Conservation (phyloP, 257 asterid species). For the Datura wrightii region DNA sequence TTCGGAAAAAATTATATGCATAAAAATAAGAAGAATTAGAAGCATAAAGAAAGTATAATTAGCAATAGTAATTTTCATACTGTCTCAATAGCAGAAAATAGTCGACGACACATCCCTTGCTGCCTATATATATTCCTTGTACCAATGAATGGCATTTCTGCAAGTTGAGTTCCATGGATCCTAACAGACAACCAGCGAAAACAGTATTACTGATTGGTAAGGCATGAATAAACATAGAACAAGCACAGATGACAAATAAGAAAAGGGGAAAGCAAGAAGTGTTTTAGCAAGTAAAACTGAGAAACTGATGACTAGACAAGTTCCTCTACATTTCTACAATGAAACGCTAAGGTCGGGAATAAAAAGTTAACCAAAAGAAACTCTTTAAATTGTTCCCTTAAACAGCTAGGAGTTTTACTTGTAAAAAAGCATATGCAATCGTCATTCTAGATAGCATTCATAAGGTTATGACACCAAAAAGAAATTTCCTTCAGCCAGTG, state of each 20-base stretch:
- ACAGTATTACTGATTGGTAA: conserved; percentile 26
- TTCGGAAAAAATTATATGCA: neutral
- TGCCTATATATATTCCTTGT: conserved; percentile 40
- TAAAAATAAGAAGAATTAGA: neutral
- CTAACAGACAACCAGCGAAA: conserved; percentile 28
- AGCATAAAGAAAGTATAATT: neutral
- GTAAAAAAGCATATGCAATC: neutral
- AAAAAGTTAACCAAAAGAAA: neutral
- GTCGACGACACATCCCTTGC: conserved; percentile 45
- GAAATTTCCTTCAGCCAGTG: neutral
- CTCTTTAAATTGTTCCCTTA: neutral
- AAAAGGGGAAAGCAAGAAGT: conserved; percentile 1
- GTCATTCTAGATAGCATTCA: conserved; percentile 20
- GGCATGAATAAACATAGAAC: conserved; percentile 5
- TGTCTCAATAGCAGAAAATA: conserved; percentile 35
- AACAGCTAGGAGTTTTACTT: neutral
- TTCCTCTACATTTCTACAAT: neutral
- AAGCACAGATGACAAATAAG: neutral
- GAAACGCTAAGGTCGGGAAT: conserved; percentile 11
- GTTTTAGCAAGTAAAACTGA: conserved; percentile 4
- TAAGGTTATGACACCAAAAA: neutral
- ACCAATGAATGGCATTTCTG: conserved; percentile 46
- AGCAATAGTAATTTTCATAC: conserved; percentile 25
- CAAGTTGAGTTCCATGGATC: conserved; percentile 41
- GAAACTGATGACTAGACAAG: neutral